Evolutionary conservation across 2,329 filamentous ascomycete genomes (phyloP), one percentile per base, ranked within the genome.

Genomic region (Monilinia fructigena): DNA sequence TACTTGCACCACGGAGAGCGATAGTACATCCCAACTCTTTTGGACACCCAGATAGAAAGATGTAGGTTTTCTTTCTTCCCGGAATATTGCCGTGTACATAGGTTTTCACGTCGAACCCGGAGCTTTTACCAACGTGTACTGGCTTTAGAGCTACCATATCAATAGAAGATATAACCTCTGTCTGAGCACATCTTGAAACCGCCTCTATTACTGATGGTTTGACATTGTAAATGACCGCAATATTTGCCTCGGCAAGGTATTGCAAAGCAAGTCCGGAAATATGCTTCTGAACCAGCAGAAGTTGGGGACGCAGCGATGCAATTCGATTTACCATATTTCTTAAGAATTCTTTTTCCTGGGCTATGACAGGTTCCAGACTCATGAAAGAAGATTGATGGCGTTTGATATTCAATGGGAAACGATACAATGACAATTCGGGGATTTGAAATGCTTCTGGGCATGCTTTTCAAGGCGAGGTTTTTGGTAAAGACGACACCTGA

Each of bases 401-500:
- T 67, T 67, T 96, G 92, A 77, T 99, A 99, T 76, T 99, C 95
- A 67, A 99, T 92, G 0, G 95, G 89, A 75, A 99, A 99, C 0
- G 93, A 94, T 66, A 99, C 89, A 70, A 99, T 92, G 59, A 97
- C 84, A 68, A 99, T 95, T 42, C 92, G 88, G 3, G 95, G 95
- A 65, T 91, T 89, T 16, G 84, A 78, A 69, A 98, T 95, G 69
- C 87, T 91, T 66, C 95, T 86, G 23, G 91, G 89, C 95, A 99
- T 99, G 77, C 90, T 96, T 77, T 99, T 99, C 63, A 98, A 80
- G 0, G 96, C 95, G 61, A 99, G 81, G 70, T 99, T 99, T 76
- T 99, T 99, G 16, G 93, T 95, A 76, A 99, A 99, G 1, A 99
- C 93, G 11, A 99, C 89, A 0, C 95, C 96, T 12, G 95, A 97